Evolutionary conservation across 352 stramenopile species (phyloP).

Genomic region (Phytophthora agathidicida): DNA sequence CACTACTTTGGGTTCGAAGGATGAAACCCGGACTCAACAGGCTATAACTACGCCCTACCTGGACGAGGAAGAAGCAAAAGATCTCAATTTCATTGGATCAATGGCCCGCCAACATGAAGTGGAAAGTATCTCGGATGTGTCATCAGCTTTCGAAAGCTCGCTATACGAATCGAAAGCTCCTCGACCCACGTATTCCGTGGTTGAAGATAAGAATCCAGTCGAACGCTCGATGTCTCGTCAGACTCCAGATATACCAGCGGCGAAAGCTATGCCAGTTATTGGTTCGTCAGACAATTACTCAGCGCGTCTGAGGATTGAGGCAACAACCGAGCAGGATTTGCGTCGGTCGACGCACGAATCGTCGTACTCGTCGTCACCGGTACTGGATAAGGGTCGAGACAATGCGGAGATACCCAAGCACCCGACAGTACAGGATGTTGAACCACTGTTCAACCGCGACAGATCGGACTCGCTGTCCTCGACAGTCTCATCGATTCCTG

Average conservation of each 20-base stretch:
- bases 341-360: neutral
- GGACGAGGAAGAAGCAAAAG: constrained; percentile 7
- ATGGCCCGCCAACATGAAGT: constrained; percentile 9
- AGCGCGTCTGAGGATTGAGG: neutral
- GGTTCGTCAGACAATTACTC: neutral
- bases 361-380: neutral
- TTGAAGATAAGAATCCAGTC: constrained; percentile 18
- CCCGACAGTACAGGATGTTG: neutral
- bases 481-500: constrained; percentile 58
- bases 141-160: constrained; percentile 12
- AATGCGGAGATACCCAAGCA: neutral
- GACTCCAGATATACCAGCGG: constrained; percentile 7
- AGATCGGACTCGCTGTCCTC: constrained; percentile 57
- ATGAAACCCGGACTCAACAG: neutral
- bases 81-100: constrained; percentile 13
- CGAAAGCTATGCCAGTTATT: constrained; percentile 13
- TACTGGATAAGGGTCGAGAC: neutral
- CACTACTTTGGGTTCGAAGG: constrained; percentile 12
- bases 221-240: constrained; percentile 10
- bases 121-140: constrained; percentile 18
- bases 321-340: neutral
- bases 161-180: constrained; percentile 5
- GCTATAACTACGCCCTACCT: neutral
- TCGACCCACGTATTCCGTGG: constrained; percentile 14
- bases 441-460: constrained; percentile 1